Base-by-base conservation (phyloP, 179 eudicot genomes). In the Nepenthes alata region DNA sequence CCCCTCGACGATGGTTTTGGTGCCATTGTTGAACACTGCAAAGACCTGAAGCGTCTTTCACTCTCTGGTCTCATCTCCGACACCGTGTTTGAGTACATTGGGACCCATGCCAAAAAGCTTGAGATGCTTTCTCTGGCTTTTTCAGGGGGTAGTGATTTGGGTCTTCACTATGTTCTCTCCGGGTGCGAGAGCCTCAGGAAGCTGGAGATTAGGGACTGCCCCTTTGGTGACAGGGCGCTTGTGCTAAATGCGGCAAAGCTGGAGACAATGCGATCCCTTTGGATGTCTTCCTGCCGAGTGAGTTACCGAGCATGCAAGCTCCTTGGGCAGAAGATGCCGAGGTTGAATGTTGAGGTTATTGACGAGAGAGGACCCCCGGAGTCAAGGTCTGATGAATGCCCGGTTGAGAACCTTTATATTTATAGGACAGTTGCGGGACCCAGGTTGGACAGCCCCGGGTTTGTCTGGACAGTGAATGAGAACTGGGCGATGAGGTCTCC, bases 231-330 rank as follows among this genome's bases (percentile, higher is more conserved):
- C 58, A 78, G 80, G 71, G 98, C 95, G 35, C 80, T 93, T 16
- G 53, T 87, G 75, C 83, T 77, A 15, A 93, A 93, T 69, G 98
- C 95, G 57, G 74, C 75, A 2, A 93, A 93, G 88, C 77, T 93
- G 77, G 94, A 86, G 90, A 85, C 97, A 85, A 89, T 93, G 98
- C 96, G 98, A 89, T 93, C 98, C 97, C 98, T 93, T 93, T 93
- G 98, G 98, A 93, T 93, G 96, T 93, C 98, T 61, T 77, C 93
- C 58, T 93, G 98, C 80, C 84, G 58, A 0, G 93, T 93, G 55
- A 89, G 85, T 74, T 89, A 74, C 59, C 87, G 84, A 66, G 96
- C 90, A n/a, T 86, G 98, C 72, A 87, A 80, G 72, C 73, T 82
- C 53, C 88, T 93, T 34, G 90, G 88, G 35, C 79, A 74, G 83